Evolutionary conservation across 2,329 filamentous ascomycete species (phyloP).

Genomic region (Aureobasidium sp.): DNA sequence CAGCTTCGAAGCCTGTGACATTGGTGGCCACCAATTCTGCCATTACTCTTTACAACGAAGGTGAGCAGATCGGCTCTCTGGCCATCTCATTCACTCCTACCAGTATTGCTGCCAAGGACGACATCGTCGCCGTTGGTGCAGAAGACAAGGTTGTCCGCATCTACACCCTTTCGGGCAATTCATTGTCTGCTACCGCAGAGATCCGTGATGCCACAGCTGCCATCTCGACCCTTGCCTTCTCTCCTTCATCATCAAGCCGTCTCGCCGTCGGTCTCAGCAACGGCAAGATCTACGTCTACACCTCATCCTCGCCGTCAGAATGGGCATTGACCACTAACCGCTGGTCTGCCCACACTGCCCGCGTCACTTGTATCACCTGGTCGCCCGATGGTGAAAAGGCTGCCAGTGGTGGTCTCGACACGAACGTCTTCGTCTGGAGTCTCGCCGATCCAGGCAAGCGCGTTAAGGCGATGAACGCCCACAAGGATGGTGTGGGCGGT

Average conservation of each 20-base stretch:
- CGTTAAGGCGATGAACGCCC: conserved; percentile 76
- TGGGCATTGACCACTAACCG: conserved; percentile 71
- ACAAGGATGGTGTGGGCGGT: conserved; percentile 91
- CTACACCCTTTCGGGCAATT: conserved; percentile 52
- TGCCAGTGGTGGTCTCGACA: conserved; percentile 79
- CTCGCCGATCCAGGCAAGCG: conserved; percentile 72
- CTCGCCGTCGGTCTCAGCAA: conserved; percentile 75
- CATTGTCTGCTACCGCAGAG: conserved; percentile 42
- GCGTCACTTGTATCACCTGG: conserved; percentile 66
- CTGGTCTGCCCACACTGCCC: conserved; percentile 63
- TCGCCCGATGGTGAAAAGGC: conserved; percentile 67
- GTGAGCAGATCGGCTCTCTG: conserved; percentile 36
- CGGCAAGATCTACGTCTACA: conserved; percentile 82
- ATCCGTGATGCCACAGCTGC: conserved; percentile 61
- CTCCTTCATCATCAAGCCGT: conserved; percentile 56
- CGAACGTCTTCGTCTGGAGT: conserved; percentile 89
- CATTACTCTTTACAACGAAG: conserved; percentile 50
- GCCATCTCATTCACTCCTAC: conserved; percentile 54
- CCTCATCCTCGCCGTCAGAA: conserved; percentile 33
- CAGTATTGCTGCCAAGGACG: conserved; percentile 60
- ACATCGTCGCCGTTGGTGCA: conserved; percentile 67
- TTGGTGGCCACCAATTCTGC: conserved; percentile 46
- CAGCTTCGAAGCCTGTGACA: conserved; percentile 43
- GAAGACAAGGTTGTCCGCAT: conserved; percentile 67
- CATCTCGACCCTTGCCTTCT: conserved; percentile 78